Conservation (phyloP, 2,329 filamentous ascomycete species). For the Pestalotiopsis sp. region DNA sequence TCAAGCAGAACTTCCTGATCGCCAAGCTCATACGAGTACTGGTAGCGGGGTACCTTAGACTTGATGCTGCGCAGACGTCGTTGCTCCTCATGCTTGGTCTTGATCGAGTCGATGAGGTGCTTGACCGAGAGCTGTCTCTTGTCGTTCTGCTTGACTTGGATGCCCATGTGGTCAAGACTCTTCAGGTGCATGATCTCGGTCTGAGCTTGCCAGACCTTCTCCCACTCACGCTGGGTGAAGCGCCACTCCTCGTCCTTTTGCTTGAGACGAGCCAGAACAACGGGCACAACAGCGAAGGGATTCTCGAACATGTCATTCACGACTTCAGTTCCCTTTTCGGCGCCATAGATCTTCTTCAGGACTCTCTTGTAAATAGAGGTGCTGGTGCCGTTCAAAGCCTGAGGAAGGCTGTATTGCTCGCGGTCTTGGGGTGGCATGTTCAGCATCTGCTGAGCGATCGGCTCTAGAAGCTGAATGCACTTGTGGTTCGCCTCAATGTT, state of each 20-base stretch:
- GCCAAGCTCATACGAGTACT: conserved; percentile 75
- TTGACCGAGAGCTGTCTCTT: conserved; percentile 92
- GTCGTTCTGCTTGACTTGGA: conserved; percentile 83
- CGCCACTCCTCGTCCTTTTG: conserved; percentile 98
- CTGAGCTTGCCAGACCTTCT: conserved; percentile 97
- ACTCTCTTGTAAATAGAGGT: conserved; percentile 97
- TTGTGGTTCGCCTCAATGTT: conserved; percentile 95
- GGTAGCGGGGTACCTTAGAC: conserved; percentile 65
- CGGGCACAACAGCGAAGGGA: conserved; percentile 85
- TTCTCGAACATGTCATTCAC: conserved; percentile 84
- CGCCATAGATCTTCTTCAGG: conserved; percentile 95
- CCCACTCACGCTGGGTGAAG: conserved; percentile 95
- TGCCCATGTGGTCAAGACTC: conserved; percentile 95
- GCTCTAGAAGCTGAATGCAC: conserved; percentile 94
- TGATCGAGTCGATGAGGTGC: conserved; percentile 86
- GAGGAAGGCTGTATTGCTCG: conserved; percentile 75
- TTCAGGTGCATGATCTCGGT: conserved; percentile 94
- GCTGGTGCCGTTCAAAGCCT: conserved; percentile 86
- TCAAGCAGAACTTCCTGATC: conserved; percentile 71
- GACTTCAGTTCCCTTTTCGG: conserved; percentile 80
- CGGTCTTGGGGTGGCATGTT: conserved; percentile 76
- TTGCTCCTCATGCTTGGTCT: conserved; percentile 90
- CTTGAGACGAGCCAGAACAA: conserved; percentile 87
- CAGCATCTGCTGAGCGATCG: conserved; percentile 87
- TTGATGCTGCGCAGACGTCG: conserved; percentile 70